A percentile compares a stretch with the other conserved stretches of the same genome.
These are phyloP conservation scores for Straminergon stramineum DNA, from an alignment of 225 moss, liverwort and hornwort genomes.

Conservation along the genomic window DNA sequence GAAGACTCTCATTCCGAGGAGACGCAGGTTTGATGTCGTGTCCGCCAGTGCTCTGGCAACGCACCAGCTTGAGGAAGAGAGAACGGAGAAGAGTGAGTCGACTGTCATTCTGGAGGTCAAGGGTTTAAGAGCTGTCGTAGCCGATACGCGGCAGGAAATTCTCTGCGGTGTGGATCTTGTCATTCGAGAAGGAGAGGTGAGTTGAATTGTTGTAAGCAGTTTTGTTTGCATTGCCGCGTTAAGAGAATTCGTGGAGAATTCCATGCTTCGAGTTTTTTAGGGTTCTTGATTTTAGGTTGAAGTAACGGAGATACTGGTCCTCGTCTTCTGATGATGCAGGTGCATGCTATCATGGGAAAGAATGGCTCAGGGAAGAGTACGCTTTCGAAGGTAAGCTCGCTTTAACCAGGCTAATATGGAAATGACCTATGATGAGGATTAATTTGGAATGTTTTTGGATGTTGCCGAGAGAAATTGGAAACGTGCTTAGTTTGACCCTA, in stretches of 20 bases:
- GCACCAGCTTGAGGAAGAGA: slow-evolving; percentile 26
- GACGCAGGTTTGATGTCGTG: background rate
- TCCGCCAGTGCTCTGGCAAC: slow-evolving; percentile 16
- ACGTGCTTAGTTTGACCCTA: background rate
- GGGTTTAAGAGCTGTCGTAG: slow-evolving; percentile 70
- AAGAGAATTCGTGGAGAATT: background rate
- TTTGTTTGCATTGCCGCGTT: background rate
- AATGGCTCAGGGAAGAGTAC: slow-evolving; percentile 98
- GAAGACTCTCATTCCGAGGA: background rate
- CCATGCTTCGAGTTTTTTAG: background rate
- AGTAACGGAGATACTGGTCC: background rate
- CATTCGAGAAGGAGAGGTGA: slow-evolving; percentile 85
- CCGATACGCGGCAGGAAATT: slow-evolving; percentile 77
- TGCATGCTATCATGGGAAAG: slow-evolving; percentile 98
- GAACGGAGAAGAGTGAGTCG: background rate
- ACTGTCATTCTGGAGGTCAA: slow-evolving; percentile 70
- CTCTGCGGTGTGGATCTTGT: slow-evolving; percentile 78
- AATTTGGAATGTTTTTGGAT: background rate
- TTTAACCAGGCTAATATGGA: background rate
- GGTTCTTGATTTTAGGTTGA: background rate
- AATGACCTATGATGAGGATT: background rate
- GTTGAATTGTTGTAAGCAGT: background rate
- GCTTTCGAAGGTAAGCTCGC: slow-evolving; percentile 39
- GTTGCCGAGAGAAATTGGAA: background rate
- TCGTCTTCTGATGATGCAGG: slow-evolving; percentile 22